Conservation (phyloP, 1,284 basidiomycete species). For the Wolfiporia cocos region DNA sequence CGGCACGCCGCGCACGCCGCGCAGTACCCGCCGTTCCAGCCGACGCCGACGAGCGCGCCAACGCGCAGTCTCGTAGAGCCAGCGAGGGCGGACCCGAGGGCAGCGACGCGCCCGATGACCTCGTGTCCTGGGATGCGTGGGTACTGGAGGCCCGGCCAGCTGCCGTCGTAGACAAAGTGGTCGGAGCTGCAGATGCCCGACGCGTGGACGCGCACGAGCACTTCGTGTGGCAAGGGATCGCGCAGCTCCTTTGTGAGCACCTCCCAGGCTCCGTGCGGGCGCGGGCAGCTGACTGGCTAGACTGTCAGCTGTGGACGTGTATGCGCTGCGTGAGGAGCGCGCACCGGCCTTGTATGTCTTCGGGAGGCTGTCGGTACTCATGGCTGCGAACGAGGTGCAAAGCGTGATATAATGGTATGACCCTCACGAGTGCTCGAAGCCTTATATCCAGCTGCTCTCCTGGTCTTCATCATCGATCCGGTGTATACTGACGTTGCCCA, state of each 20-base stretch:
- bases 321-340: background rate
- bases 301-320: background rate
- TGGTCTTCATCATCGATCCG: too few relatives aligned
- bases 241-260: conserved; percentile 12
- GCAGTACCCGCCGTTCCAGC: conserved; percentile 25
- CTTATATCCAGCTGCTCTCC: too few relatives aligned
- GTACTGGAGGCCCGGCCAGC: conserved; percentile 7
- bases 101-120: conserved; percentile 22
- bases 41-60: conserved; percentile 23
- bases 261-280: conserved; percentile 10
- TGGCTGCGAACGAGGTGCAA: too few relatives aligned
- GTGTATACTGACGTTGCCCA: too few relatives aligned
- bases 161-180: conserved; percentile 18
- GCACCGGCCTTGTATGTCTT: conserved; percentile 11
- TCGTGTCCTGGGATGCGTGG: conserved; percentile 24
- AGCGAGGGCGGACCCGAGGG: conserved; percentile 9
- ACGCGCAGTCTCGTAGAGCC: conserved; percentile 15
- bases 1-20: conserved; percentile 16
- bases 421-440: too few relatives aligned
- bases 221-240: conserved; percentile 12
- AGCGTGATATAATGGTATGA: too few relatives aligned
- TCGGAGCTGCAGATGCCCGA: conserved; percentile 22
- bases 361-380: too few relatives aligned
- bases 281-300: conserved; percentile 3
- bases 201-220: conserved; percentile 19